Evolutionary conservation across 305 asterid species (phyloP).

Genomic region (Fraxinus nigra): DNA sequence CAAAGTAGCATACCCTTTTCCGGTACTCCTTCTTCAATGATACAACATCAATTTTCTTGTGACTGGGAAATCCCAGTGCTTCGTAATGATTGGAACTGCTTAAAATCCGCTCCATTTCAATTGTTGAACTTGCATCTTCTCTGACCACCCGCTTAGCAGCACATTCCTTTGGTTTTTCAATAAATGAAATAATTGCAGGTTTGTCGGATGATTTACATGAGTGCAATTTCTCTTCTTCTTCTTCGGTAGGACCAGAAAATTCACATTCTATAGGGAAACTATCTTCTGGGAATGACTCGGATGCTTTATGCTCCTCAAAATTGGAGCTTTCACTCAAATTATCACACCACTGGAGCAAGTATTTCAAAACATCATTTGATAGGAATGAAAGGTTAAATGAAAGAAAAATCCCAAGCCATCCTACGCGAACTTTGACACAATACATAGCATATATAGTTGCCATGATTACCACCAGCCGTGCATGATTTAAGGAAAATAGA

Average conservation of each 20-base stretch:
- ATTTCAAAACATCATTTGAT: constrained; percentile 73
- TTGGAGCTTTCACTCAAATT: constrained; percentile 69
- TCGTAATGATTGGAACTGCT: constrained; percentile 81
- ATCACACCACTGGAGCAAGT: constrained; percentile 86
- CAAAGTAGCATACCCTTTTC: constrained; percentile 59
- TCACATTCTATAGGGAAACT: constrained; percentile 56
- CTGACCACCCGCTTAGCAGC: constrained; percentile 52
- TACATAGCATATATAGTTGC: constrained; percentile 81
- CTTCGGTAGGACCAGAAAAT: constrained; percentile 59
- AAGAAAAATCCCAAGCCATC: constrained; percentile 91
- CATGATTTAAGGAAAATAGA: constrained; percentile 88
- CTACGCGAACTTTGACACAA: constrained; percentile 77
- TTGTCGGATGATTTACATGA: constrained; percentile 61
- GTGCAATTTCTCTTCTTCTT: constrained; percentile 64
- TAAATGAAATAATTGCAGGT: constrained; percentile 48
- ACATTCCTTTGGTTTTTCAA: constrained; percentile 60
- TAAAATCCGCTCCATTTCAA: constrained; percentile 88
- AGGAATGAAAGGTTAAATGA: constrained; percentile 87
- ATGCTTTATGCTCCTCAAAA: constrained; percentile 61
- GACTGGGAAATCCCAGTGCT: constrained; percentile 77
- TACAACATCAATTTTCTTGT: constrained; percentile 59
- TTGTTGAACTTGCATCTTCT: constrained; percentile 60
- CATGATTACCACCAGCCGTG: constrained; percentile 86
- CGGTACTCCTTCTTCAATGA: constrained; percentile 89
- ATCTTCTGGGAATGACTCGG: constrained; percentile 66